A percentile compares a stretch with the other conserved stretches of the same genome.
phyloP scores from a whole-genome alignment of 495 filamentous ascomycete genomes.

The Saxophila tyrrhenica region DNA sequence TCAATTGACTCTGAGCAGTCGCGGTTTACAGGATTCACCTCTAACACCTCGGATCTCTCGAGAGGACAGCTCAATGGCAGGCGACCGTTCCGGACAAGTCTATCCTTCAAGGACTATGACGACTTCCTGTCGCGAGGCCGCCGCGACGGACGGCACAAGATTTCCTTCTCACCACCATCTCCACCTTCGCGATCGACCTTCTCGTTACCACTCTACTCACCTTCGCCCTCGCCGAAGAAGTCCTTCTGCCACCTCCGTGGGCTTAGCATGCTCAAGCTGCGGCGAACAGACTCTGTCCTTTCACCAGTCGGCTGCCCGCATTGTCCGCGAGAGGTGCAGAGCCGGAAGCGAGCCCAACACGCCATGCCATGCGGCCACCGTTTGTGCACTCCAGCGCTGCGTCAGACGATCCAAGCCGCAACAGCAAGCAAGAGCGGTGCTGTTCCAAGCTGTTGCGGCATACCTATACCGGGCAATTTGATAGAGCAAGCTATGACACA shows the following conservation, averaged over 20 bases:
- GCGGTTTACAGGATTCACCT: conserved; percentile 18
- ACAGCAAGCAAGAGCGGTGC: conserved; percentile 41
- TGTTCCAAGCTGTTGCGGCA: conserved; percentile 48
- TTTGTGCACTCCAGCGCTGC: conserved; percentile 16
- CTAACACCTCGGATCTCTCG: conserved; percentile 11
- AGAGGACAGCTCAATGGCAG: conserved; percentile 1
- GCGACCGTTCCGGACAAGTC: background rate
- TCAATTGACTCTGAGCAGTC: conserved; percentile 13
- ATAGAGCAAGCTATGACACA: conserved; percentile 39
- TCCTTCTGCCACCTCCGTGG: conserved; percentile 16
- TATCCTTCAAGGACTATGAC: conserved; percentile 19
- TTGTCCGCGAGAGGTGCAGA: conserved; percentile 11
- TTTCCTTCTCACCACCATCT: conserved; percentile 11
- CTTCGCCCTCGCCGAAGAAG: conserved; percentile 13
- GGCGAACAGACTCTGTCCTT: background rate
- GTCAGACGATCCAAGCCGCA: conserved; percentile 11
- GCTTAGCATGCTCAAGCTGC: conserved; percentile 17
- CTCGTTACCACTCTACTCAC: conserved; percentile 13
- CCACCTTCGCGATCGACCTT: conserved; percentile 19
- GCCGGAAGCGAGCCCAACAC: conserved; percentile 9
- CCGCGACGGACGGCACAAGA: background rate
- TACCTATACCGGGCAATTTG: conserved; percentile 39
- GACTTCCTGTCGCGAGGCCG: conserved; percentile 7
- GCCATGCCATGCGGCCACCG: conserved; percentile 19
- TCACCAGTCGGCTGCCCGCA: conserved; percentile 8